Conservation (phyloP, 768 basidiomycete species). For the Phaeotremella skinneri region DNA sequence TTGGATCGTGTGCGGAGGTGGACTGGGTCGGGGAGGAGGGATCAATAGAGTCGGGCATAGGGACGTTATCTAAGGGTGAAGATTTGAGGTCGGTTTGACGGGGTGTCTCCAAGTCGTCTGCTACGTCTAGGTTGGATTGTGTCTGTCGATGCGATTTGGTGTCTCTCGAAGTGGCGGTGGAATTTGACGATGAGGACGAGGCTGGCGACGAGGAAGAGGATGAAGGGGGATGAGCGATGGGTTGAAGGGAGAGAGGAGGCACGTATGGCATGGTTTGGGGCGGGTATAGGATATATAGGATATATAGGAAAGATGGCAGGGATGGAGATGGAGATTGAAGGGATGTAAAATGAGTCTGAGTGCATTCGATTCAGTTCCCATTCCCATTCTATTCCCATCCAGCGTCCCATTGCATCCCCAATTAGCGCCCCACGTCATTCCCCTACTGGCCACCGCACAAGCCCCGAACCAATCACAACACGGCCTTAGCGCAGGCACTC, state of each 20-base stretch:
- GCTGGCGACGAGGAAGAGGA: background rate
- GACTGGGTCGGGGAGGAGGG: no score
- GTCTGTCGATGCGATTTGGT: no score
- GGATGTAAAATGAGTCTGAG: background rate
- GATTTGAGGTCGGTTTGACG: background rate
- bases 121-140: background rate
- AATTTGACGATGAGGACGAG: background rate
- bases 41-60: no score
- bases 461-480: no score
- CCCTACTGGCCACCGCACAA: no score
- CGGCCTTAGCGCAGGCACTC: no score
- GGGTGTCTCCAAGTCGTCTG: background rate
- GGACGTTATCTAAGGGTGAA: background rate
- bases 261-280: background rate
- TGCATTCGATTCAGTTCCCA: background rate
- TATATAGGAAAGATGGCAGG: background rate
- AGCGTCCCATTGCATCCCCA: no score
- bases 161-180: background rate
- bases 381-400: no score
- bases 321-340: background rate
- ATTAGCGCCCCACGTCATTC: no score
- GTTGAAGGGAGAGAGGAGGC: background rate
- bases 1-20: background rate
- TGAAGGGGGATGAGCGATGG: background rate
- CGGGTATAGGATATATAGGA: background rate